Percentiles rank a stretch among this genome's conserved stretches.
phyloP scores from a whole-genome alignment of 2,329 filamentous ascomycete genomes.

The Sphaceloma murrayae region DNA sequence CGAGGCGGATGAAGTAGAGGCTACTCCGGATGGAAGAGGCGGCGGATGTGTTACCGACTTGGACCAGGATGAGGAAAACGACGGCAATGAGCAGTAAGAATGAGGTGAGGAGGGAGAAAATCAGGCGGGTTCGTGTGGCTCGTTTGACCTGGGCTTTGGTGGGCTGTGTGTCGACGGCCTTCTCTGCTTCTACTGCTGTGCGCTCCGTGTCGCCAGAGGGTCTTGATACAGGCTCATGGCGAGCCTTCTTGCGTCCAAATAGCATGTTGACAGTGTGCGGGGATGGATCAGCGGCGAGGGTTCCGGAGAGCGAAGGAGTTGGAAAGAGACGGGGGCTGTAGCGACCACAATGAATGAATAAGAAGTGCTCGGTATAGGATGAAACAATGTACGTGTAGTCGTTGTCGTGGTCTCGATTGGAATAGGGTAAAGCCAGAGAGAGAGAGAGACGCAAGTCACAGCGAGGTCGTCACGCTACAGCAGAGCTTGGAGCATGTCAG shows the following conservation, averaged over 20 bases:
- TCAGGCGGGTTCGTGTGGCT: constrained; percentile 45
- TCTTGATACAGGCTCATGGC: constrained; percentile 1
- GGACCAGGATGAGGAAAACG: constrained; percentile 70
- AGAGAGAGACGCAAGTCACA: too few species aligned
- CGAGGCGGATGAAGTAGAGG: constrained; percentile 77
- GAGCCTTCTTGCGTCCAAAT: constrained; percentile 7
- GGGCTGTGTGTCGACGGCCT: constrained; percentile 22
- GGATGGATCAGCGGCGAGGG: too few species aligned
- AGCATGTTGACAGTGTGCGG: too few species aligned
- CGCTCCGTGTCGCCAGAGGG: constrained; percentile 9
- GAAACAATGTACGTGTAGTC: background rate
- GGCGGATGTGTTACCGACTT: constrained; percentile 61
- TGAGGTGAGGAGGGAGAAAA: constrained; percentile 55
- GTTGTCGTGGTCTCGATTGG: background rate
- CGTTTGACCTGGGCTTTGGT: constrained; percentile 35
- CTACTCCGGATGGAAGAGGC: constrained; percentile 52
- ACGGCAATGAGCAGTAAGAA: constrained; percentile 64
- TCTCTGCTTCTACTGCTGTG: constrained; percentile 9
- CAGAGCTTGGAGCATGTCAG: too few species aligned
- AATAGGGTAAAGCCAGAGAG: background rate
- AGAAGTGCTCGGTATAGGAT: too few species aligned
- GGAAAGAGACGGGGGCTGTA: too few species aligned
- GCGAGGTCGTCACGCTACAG: too few species aligned
- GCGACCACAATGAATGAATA: too few species aligned
- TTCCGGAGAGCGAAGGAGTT: background rate